These are phyloP conservation scores for Aureobasidium melanogenum DNA, from an alignment of 2,329 filamentous ascomycete species.

Conservation along the genomic window DNA sequence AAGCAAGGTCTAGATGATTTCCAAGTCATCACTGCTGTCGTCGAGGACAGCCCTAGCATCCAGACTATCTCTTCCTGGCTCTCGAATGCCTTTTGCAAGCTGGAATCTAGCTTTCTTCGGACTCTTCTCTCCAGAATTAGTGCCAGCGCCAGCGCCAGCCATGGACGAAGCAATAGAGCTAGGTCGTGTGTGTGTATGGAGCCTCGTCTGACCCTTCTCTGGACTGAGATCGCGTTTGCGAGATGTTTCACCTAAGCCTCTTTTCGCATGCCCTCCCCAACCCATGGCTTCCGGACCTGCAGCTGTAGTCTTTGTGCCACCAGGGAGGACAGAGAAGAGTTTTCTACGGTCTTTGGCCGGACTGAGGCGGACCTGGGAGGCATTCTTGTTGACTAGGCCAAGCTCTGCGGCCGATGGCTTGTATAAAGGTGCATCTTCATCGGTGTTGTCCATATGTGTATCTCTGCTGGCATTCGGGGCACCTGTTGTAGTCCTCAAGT, in stretches of 20 bases:
- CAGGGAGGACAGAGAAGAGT: slow-evolving; percentile 24
- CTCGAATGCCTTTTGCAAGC: slow-evolving; percentile 40
- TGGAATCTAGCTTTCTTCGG: slow-evolving; percentile 38
- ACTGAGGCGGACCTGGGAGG: slow-evolving; percentile 32
- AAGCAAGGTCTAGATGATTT: slow-evolving; percentile 23
- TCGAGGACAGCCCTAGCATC: slow-evolving; percentile 33
- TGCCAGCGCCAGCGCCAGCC: slow-evolving; percentile 17
- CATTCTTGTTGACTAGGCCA: slow-evolving; percentile 36
- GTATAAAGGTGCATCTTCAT: slow-evolving; percentile 12
- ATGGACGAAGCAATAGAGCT: not conserved
- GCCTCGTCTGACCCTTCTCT: slow-evolving; percentile 25
- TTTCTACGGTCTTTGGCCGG: slow-evolving; percentile 34
- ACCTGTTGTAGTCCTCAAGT: slow-evolving; percentile 43
- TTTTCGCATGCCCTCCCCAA: slow-evolving; percentile 39
- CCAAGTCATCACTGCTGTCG: slow-evolving; percentile 36
- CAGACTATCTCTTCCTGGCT: slow-evolving; percentile 40
- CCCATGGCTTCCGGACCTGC: slow-evolving; percentile 32
- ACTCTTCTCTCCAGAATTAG: slow-evolving; percentile 27
- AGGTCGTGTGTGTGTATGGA: slow-evolving; percentile 13
- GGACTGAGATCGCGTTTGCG: slow-evolving; percentile 17
- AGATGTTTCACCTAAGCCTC: slow-evolving; percentile 25
- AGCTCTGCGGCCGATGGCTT: slow-evolving; percentile 27
- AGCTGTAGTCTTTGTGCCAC: slow-evolving; percentile 25
- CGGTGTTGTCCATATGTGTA: slow-evolving; percentile 11
- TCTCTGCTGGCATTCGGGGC: slow-evolving; percentile 3